Percentiles rank a stretch among this genome's conserved stretches.
phyloP scores from a whole-genome alignment of 192 early-diverging fungal species.

The Coemansia sp. region DNA sequence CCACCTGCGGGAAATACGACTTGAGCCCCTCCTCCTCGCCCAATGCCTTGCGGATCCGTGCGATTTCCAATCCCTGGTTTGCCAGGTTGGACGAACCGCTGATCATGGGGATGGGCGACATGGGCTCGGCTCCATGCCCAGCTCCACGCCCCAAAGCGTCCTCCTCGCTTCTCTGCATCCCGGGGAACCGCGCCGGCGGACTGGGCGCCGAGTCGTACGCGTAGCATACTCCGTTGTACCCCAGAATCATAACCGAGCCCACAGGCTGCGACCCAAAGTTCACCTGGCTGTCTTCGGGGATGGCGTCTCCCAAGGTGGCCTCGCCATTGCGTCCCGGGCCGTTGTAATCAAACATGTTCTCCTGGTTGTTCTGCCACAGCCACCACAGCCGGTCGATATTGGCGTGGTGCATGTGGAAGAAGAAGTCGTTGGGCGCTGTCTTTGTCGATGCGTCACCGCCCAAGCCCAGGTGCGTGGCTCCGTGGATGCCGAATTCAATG shows the following conservation, averaged over 20 bases:
- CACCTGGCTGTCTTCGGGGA: slow-evolving; percentile 28
- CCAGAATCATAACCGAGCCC: slow-evolving; percentile 36
- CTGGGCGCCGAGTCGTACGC: slow-evolving; percentile 34
- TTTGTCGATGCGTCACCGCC: slow-evolving; percentile 49
- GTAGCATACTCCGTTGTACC: slow-evolving; percentile 38
- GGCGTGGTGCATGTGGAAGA: slow-evolving; percentile 64
- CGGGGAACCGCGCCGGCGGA: slow-evolving; percentile 23
- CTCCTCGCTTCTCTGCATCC: background rate
- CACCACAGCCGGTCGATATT: slow-evolving; percentile 59
- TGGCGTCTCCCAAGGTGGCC: slow-evolving; percentile 23
- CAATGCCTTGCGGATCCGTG: slow-evolving; percentile 27
- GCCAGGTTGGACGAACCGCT: slow-evolving; percentile 31
- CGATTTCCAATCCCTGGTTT: slow-evolving; percentile 19
- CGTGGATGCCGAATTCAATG: slow-evolving; percentile 51
- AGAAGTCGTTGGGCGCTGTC: slow-evolving; percentile 55
- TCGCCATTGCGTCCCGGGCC: slow-evolving; percentile 30
- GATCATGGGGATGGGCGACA: slow-evolving; percentile 12
- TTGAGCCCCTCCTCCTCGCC: slow-evolving; percentile 7
- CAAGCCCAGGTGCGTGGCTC: slow-evolving; percentile 41
- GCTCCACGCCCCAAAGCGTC: background rate
- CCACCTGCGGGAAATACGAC: slow-evolving; percentile 25
- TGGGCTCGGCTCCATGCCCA: background rate
- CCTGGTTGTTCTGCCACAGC: slow-evolving; percentile 51
- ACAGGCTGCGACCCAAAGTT: slow-evolving; percentile 24
- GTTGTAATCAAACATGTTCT: slow-evolving; percentile 17